Evolutionary conservation across 371 early-diverging fungal species (phyloP).

Genomic region (Apophysomyces trapeziformis): DNA sequence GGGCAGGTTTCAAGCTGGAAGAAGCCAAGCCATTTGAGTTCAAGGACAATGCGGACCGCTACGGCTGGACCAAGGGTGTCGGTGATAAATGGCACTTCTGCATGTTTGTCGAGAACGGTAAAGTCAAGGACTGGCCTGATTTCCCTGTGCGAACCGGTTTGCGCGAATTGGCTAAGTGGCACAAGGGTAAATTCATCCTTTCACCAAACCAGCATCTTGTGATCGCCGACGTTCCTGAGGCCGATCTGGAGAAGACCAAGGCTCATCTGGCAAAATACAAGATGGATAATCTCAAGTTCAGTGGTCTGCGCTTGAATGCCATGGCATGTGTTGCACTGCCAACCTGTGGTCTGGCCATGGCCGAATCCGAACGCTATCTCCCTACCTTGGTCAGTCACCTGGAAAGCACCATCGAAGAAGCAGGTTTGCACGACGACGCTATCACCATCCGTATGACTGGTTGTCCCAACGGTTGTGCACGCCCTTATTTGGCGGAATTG

Average conservation of each 20-base stretch:
- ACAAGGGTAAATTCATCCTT: constrained; percentile 82
- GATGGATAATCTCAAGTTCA: constrained; percentile 80
- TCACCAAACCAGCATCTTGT: constrained; percentile 93
- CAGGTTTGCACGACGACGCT: constrained; percentile 83
- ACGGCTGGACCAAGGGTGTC: constrained; percentile 84
- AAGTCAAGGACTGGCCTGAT: constrained; percentile 86
- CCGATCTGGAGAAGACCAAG: constrained; percentile 73
- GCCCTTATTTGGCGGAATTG: constrained; percentile 92
- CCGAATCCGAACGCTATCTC: constrained; percentile 94
- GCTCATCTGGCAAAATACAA: constrained; percentile 76
- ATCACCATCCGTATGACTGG: constrained; percentile 96
- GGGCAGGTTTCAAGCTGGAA: constrained; percentile 74
- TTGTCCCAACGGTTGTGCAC: constrained; percentile 95
- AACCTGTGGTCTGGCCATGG: constrained; percentile 94
- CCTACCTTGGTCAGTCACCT: constrained; percentile 80
- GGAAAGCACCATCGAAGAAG: constrained; percentile 77
- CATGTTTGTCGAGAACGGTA: constrained; percentile 91
- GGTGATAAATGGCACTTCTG: constrained; percentile 84
- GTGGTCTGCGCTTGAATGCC: constrained; percentile 82
- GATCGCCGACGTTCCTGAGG: constrained; percentile 76
- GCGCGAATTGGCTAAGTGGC: constrained; percentile 77
- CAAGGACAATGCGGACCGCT: constrained; percentile 87
- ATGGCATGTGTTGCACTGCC: constrained; percentile 97
- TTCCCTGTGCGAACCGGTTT: constrained; percentile 80
- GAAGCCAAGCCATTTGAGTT: constrained; percentile 73